Conservation (phyloP, 371 early-diverging fungal species). For the Circinella umbellata region DNA sequence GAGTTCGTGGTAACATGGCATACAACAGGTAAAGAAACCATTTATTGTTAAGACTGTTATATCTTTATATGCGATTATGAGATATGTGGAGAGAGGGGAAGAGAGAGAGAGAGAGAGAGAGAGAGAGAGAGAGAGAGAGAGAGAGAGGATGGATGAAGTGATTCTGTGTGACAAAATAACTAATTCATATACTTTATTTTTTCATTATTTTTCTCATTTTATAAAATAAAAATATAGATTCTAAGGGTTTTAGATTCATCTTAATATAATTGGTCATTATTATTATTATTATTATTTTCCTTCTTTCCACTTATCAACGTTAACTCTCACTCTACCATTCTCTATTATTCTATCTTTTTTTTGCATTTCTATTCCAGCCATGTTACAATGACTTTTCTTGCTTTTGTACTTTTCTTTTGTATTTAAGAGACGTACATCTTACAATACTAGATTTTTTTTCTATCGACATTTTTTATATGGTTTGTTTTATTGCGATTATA, state of each 20-base stretch:
- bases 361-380: neutral
- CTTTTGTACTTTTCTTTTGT: neutral
- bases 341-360: neutral
- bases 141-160: too few relatives aligned
- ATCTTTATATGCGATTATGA: too few relatives aligned
- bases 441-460: neutral
- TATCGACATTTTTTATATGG: neutral
- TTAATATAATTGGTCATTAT: too few relatives aligned
- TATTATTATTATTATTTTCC: neutral
- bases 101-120: too few relatives aligned
- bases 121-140: too few relatives aligned
- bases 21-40: conserved; percentile 44
- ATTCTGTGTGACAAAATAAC: too few relatives aligned
- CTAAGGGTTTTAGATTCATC: too few relatives aligned
- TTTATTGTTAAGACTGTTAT: neutral
- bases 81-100: too few relatives aligned
- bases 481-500: too few relatives aligned
- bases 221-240: too few relatives aligned
- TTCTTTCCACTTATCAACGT: neutral
- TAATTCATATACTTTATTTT: neutral
- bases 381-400: neutral
- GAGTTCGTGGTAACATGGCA: conserved; percentile 80
- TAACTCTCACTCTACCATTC: neutral
- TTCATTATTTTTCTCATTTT: neutral
- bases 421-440: neutral